These are phyloP conservation scores for Hymenoscyphus albidus DNA, from an alignment of 2,329 filamentous ascomycete species.

Conservation along the genomic window DNA sequence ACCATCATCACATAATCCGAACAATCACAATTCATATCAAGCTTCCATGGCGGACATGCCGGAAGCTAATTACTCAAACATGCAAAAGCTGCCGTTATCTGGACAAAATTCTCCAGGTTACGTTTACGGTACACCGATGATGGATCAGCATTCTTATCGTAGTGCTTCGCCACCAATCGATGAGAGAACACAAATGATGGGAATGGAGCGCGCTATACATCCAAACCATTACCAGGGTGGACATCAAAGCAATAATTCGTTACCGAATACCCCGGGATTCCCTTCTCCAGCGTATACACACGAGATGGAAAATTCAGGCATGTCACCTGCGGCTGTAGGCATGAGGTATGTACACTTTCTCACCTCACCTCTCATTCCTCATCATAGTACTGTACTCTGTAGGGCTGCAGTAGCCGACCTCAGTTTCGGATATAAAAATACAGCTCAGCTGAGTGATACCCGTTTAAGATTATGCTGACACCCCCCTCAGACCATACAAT, in stretches of 20 bases:
- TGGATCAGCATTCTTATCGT: slow-evolving; percentile 18
- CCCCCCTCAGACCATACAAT: slow-evolving; percentile 12
- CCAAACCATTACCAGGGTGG: slow-evolving; percentile 1
- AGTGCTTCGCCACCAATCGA: slow-evolving; percentile 21
- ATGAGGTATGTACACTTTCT: slow-evolving; percentile 15
- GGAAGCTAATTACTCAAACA: slow-evolving; percentile 26
- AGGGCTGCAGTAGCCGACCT: neutral
- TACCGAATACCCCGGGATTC: slow-evolving; percentile 14
- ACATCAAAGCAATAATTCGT: slow-evolving; percentile 6
- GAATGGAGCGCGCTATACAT: slow-evolving; percentile 13
- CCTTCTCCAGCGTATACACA: slow-evolving; percentile 19
- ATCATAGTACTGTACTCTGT: neutral
- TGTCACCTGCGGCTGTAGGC: slow-evolving; percentile 3
- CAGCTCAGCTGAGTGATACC: neutral
- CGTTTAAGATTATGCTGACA: slow-evolving; percentile 1
- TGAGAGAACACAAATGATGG: slow-evolving; percentile 22
- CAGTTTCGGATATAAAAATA: neutral
- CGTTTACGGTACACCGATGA: neutral
- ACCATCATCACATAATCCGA: neutral
- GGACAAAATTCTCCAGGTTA: slow-evolving; percentile 6
- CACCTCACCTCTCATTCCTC: neutral
- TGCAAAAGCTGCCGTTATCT: slow-evolving; percentile 17
- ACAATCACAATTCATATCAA: slow-evolving; percentile 24
- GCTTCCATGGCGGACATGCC: slow-evolving; percentile 18
- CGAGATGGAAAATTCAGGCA: slow-evolving; percentile 17